Evolutionary conservation across 2,329 filamentous ascomycete genomes (phyloP).

Genomic region (Pseudopithomyces chartarum): DNA sequence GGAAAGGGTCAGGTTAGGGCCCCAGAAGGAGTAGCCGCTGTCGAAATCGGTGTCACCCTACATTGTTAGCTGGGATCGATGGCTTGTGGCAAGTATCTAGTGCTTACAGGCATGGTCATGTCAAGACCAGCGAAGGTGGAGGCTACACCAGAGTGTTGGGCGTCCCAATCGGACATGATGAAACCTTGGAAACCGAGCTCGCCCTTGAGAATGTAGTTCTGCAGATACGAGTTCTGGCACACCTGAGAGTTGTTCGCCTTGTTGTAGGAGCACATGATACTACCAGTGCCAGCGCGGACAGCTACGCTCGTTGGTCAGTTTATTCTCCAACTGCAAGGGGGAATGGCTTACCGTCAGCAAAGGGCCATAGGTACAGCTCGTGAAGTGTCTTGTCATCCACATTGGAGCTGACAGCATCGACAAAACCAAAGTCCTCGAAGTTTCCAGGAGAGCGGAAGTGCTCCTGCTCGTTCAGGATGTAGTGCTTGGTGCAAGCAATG

Average conservation of each 20-base stretch:
- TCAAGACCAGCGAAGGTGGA: constrained; percentile 76
- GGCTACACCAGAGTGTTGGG: constrained; percentile 71
- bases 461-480: constrained; percentile 65
- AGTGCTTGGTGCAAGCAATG: constrained; percentile 74
- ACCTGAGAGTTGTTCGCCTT: constrained; percentile 80
- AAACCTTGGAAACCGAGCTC: constrained; percentile 84
- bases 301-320: neutral
- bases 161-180: constrained; percentile 74
- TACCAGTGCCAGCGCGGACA: constrained; percentile 55
- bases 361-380: constrained; percentile 66
- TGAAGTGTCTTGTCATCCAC: constrained; percentile 68
- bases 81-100: neutral
- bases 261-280: constrained; percentile 69
- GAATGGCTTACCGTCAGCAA: constrained; percentile 47
- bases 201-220: constrained; percentile 77
- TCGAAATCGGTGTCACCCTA: constrained; percentile 77
- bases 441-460: constrained; percentile 68
- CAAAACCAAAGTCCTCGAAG: constrained; percentile 64
- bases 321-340: neutral
- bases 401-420: constrained; percentile 65
- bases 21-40: constrained; percentile 76
- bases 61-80: neutral
- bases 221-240: constrained; percentile 77
- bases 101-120: constrained; percentile 70
- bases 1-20: constrained; percentile 83